phyloP scores from a whole-genome alignment of 2,329 filamentous ascomycete genomes.

The Nemania sp. region DNA sequence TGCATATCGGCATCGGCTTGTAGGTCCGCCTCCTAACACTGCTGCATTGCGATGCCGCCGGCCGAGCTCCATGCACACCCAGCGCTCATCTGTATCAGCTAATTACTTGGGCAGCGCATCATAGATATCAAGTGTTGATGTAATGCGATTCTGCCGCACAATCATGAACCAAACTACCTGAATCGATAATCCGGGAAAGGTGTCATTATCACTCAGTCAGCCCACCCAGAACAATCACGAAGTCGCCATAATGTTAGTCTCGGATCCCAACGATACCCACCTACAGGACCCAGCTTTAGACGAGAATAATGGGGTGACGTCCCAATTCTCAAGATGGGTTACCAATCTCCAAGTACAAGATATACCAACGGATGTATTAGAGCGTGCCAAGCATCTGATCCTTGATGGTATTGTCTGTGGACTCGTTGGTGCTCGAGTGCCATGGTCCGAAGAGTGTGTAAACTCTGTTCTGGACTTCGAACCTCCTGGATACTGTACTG shows the following conservation, averaged over 20 bases:
- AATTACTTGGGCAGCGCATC: not conserved
- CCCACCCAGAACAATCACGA: not conserved
- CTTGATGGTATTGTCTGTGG: conserved; percentile 48
- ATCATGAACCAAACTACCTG: too few relatives aligned
- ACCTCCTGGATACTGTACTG: conserved; percentile 33
- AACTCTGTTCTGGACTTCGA: conserved; percentile 40
- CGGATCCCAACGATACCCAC: not conserved
- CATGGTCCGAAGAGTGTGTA: conserved; percentile 45
- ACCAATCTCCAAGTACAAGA: not conserved
- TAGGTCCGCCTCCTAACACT: not conserved
- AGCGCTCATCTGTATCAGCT: not conserved
- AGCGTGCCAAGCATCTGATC: conserved; percentile 46
- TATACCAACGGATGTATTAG: conserved; percentile 26
- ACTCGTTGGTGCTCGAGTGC: conserved; percentile 45
- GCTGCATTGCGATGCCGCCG: not conserved
- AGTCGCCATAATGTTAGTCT: not conserved
- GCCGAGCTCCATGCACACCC: not conserved
- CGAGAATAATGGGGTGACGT: not conserved
- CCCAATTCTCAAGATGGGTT: not conserved
- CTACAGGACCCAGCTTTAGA: not conserved
- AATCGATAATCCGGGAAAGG: not conserved
- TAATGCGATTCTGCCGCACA: not conserved
- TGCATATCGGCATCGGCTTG: not conserved
- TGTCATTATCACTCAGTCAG: not conserved
- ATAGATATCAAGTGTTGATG: not conserved